A percentile compares a stretch with the other conserved stretches of the same genome.
These are phyloP conservation scores for Zygoascus ofunaensis DNA, from an alignment of 805 yeast species.

Conservation along the genomic window DNA sequence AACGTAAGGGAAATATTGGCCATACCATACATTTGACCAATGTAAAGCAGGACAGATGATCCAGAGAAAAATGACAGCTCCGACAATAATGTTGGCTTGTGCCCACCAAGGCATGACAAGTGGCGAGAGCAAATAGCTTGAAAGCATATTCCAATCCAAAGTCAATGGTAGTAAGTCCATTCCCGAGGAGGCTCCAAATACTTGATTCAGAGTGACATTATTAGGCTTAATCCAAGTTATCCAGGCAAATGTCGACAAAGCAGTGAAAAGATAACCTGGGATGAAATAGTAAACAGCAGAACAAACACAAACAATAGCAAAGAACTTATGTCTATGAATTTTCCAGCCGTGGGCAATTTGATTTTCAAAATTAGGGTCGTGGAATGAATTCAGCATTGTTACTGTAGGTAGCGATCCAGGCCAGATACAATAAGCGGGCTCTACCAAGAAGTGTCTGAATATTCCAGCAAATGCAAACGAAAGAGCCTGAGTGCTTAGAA, in stretches of 20 bases:
- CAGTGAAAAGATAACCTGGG: conserved; percentile 56
- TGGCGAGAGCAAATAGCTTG: conserved; percentile 6
- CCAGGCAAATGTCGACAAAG: conserved; percentile 55
- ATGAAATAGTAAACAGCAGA: conserved; percentile 55
- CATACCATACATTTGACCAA: conserved; percentile 48
- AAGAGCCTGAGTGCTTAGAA: conserved; percentile 42
- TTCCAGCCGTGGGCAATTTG: not conserved
- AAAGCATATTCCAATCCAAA: conserved; percentile 40
- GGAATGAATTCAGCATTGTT: conserved; percentile 41
- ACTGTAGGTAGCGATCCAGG: conserved; percentile 51
- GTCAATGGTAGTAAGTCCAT: conserved; percentile 37
- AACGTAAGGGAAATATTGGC: conserved; percentile 53
- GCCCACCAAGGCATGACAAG: conserved; percentile 17
- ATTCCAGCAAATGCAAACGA: conserved; percentile 49
- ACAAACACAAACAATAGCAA: conserved; percentile 34
- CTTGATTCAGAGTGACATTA: conserved; percentile 38
- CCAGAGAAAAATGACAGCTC: conserved; percentile 40
- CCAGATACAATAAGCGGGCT: conserved; percentile 39
- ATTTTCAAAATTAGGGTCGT: conserved; percentile 28
- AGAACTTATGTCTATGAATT: conserved; percentile 31
- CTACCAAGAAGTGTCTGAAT: conserved; percentile 42
- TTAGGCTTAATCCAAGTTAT: conserved; percentile 48
- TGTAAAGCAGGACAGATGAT: conserved; percentile 37
- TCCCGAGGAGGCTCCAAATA: conserved; percentile 31
- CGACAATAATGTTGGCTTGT: conserved; percentile 6